A percentile compares a stretch with the other conserved stretches of the same genome.
Evolutionary conservation across 2,329 filamentous ascomycete species (phyloP).

Genomic region (Aspergillus novoparasiticus): DNA sequence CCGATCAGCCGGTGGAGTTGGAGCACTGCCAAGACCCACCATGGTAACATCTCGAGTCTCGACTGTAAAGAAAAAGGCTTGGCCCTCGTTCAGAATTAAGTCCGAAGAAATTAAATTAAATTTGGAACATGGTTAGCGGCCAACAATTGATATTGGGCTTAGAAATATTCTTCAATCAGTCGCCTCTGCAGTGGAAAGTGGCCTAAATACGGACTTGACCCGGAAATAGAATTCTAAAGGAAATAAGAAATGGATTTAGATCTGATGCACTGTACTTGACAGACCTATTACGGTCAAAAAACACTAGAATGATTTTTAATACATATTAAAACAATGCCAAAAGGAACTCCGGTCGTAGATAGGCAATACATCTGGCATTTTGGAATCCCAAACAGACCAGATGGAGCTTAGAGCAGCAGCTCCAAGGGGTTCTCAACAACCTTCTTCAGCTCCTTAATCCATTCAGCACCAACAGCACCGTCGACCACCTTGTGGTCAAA

Average conservation of each 20-base stretch:
- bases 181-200: neutral
- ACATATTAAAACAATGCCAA: constrained; percentile 36
- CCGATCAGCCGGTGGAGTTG: constrained; percentile 24
- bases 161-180: neutral
- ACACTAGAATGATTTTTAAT: constrained; percentile 35
- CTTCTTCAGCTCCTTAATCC: constrained; percentile 96
- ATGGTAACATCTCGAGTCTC: neutral
- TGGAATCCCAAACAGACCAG: constrained; percentile 11
- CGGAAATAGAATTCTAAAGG: neutral
- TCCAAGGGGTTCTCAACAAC: constrained; percentile 96
- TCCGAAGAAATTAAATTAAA: neutral
- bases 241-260: constrained; percentile 30
- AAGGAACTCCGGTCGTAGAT: constrained; percentile 20
- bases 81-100: neutral
- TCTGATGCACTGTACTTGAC: constrained; percentile 36
- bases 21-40: constrained; percentile 17
- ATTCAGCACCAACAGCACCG: constrained; percentile 93
- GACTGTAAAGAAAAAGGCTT: neutral
- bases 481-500: constrained; percentile 99
- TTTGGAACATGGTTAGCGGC: neutral
- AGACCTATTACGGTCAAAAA: constrained; percentile 29
- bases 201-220: neutral
- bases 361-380: constrained; percentile 19
- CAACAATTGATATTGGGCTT: no score
- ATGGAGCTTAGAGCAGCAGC: constrained; percentile 72